These are phyloP conservation scores for Debaryomyces psychrophilus DNA, from an alignment of 1,139 yeast genomes.

Conservation along the genomic window DNA sequence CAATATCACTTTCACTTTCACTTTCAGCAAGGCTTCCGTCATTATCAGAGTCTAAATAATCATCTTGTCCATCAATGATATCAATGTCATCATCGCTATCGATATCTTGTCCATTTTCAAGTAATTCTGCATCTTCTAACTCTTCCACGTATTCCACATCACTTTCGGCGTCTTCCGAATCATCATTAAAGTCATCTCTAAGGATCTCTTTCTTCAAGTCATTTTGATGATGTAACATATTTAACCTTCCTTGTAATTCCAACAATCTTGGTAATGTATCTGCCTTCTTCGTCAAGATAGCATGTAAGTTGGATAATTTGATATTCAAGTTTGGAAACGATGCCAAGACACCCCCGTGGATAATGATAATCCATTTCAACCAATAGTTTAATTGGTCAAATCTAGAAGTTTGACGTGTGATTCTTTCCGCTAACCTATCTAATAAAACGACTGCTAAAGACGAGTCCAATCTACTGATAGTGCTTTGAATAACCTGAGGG, in stretches of 20 bases:
- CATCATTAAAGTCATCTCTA: constrained; percentile 23
- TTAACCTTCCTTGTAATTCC: constrained; percentile 81
- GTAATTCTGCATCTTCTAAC: constrained; percentile 38
- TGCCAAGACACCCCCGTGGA: constrained; percentile 81
- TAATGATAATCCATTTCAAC: constrained; percentile 91
- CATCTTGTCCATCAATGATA: constrained; percentile 8
- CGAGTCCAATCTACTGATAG: constrained; percentile 72
- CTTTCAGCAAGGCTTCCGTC: constrained; percentile 7
- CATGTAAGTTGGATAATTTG: constrained; percentile 74
- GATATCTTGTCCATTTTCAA: constrained; percentile 29
- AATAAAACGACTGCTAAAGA: constrained; percentile 71
- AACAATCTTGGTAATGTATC: constrained; percentile 75
- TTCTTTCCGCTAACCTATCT: constrained; percentile 82
- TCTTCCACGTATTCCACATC: constrained; percentile 49
- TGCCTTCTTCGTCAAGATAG: constrained; percentile 75
- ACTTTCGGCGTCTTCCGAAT: constrained; percentile 31
- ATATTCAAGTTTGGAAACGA: constrained; percentile 69
- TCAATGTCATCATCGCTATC: constrained; percentile 17
- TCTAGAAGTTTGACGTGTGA: constrained; percentile 64
- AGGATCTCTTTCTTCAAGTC: constrained; percentile 64
- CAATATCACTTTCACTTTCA: constrained; percentile 3
- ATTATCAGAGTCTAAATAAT: constrained; percentile 11
- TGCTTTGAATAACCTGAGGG: constrained; percentile 69
- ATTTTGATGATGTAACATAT: constrained; percentile 69
- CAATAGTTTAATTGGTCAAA: constrained; percentile 81